phyloP scores from a whole-genome alignment of 148 eudicot genomes.

The Hydrangea macrophylla region DNA sequence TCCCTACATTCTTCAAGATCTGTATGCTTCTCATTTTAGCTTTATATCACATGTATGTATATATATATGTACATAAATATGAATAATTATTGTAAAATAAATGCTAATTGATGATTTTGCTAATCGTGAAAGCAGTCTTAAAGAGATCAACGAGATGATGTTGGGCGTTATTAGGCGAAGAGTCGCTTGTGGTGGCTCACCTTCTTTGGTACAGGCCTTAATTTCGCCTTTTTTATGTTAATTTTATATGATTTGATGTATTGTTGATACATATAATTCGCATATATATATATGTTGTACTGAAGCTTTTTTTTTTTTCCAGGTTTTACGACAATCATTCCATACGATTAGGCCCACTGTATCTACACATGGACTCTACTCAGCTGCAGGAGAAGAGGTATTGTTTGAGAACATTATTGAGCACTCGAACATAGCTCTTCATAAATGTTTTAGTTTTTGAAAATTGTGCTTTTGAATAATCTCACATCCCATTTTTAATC shows the following conservation, averaged over 20 bases:
- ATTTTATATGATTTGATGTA: background rate
- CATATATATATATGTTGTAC: background rate
- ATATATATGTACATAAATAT: too few relatives aligned
- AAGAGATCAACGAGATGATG: constrained; percentile 24
- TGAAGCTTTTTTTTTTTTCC: background rate
- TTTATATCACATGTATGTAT: background rate
- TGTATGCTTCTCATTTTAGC: background rate
- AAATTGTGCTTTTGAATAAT: too few relatives aligned
- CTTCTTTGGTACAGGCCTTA: constrained; percentile 28
- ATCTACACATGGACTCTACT: constrained; percentile 15
- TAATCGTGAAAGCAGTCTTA: constrained; percentile 8
- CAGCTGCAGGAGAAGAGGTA: constrained; percentile 32
- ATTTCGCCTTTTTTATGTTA: background rate
- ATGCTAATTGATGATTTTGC: background rate
- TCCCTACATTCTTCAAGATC: background rate
- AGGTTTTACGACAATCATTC: constrained; percentile 35
- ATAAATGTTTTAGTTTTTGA: background rate
- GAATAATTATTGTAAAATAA: background rate
- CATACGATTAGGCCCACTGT: constrained; percentile 18
- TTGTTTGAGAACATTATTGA: background rate
- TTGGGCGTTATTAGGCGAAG: constrained; percentile 46
- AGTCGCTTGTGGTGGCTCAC: constrained; percentile 32
- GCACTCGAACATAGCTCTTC: too few relatives aligned
- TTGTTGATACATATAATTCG: too few relatives aligned
- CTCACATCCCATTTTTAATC: background rate